Conservation (phyloP, 1,139 yeast species). For the Lodderomyces pseudojiufengensis region DNA sequence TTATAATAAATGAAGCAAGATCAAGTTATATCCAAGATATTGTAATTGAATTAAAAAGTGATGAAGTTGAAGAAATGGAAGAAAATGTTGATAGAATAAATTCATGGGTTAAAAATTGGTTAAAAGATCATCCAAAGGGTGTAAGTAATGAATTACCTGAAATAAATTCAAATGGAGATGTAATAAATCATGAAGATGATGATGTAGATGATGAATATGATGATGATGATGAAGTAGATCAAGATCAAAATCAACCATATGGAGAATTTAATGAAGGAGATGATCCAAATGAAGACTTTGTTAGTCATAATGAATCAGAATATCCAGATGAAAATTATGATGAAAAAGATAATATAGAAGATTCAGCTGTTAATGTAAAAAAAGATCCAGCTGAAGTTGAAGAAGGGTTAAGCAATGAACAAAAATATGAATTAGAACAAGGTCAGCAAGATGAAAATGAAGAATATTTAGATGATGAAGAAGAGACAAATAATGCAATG, state of each 20-base stretch:
- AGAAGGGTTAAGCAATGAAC: constrained; percentile 2
- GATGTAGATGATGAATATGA: constrained; percentile 8
- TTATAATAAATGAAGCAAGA: constrained; percentile 79
- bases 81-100: constrained; percentile 71
- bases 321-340: constrained; percentile 4
- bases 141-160: constrained; percentile 25
- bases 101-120: constrained; percentile 77
- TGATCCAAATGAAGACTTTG: not conserved
- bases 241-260: too few species aligned
- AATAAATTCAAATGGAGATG: constrained; percentile 5
- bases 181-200: constrained; percentile 5
- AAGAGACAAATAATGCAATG: constrained; percentile 10
- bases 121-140: constrained; percentile 41
- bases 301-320: not conserved
- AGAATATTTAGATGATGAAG: constrained; percentile 5
- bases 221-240: constrained; percentile 8
- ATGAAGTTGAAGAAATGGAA: constrained; percentile 72
- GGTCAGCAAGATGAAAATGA: constrained; percentile 8
- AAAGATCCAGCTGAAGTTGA: constrained; percentile 2
- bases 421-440: constrained; percentile 7
- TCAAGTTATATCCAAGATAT: constrained; percentile 77
- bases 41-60: constrained; percentile 75
- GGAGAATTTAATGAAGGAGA: constrained; percentile 6
- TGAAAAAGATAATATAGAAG: constrained; percentile 1
- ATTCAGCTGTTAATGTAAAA: not conserved